Percentiles rank a stretch among this genome's conserved stretches.
Evolutionary conservation across 805 yeast genomes (phyloP).

Genomic region (Jamesozyma lodderae): DNA sequence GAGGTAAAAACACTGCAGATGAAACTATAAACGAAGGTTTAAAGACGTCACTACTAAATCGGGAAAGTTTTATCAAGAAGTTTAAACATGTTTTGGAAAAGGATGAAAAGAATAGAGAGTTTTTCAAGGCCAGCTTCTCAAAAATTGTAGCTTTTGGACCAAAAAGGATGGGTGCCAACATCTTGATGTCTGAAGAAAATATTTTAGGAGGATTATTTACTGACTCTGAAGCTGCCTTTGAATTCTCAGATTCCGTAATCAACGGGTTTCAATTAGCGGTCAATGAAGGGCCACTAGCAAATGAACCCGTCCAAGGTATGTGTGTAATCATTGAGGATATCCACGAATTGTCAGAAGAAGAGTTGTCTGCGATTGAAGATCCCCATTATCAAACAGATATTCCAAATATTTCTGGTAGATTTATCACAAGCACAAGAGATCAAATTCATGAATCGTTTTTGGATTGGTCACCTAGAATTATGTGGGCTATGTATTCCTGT

Average conservation of each 20-base stretch:
- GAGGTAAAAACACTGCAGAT: slow-evolving; percentile 10
- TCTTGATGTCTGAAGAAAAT: slow-evolving; percentile 40
- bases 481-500: slow-evolving; percentile 88
- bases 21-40: slow-evolving; percentile 1
- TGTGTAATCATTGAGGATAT: slow-evolving; percentile 43
- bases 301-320: slow-evolving; percentile 82
- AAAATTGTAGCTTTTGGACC: slow-evolving; percentile 67
- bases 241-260: slow-evolving; percentile 53
- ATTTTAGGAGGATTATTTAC: slow-evolving; percentile 31
- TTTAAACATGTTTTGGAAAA: slow-evolving; percentile 29
- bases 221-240: slow-evolving; percentile 19
- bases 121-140: slow-evolving; percentile 27
- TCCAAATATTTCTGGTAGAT: slow-evolving; percentile 55
- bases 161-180: slow-evolving; percentile 63
- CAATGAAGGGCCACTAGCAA: slow-evolving; percentile 77
- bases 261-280: slow-evolving; percentile 82
- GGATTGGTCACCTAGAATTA: slow-evolving; percentile 80
- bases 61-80: slow-evolving; percentile 27
- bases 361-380: slow-evolving; percentile 18
- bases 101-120: slow-evolving; percentile 17
- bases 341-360: slow-evolving; percentile 25
- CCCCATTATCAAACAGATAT: slow-evolving; percentile 25
- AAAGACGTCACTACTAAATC: slow-evolving; percentile 1
- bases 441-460: slow-evolving; percentile 60
- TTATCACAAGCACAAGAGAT: slow-evolving; percentile 66